Percentiles rank a stretch among this genome's conserved stretches.
phyloP scores from a whole-genome alignment of 306 rosid genomes.

The Gleditsia sinensis region DNA sequence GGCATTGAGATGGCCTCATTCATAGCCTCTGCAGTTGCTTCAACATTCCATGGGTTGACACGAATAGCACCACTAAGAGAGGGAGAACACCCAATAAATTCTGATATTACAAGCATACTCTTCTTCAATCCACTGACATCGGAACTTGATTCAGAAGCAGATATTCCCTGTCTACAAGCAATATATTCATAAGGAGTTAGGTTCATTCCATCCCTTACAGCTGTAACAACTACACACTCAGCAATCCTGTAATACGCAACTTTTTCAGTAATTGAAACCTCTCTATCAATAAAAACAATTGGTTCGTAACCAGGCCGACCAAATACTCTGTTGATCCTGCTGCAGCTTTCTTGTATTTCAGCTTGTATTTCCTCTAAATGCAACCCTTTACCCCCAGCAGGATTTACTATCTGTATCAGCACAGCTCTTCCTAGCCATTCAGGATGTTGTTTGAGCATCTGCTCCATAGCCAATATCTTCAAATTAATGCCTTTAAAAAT shows the following conservation, averaged over 20 bases:
- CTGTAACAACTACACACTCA: slow-evolving; percentile 84
- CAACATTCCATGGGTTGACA: slow-evolving; percentile 79
- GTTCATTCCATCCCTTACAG: slow-evolving; percentile 91
- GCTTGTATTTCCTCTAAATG: slow-evolving; percentile 55
- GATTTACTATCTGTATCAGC: slow-evolving; percentile 76
- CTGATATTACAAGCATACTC: slow-evolving; percentile 86
- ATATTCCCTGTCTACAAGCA: slow-evolving; percentile 74
- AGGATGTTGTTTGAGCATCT: slow-evolving; percentile 72
- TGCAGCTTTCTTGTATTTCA: slow-evolving; percentile 65
- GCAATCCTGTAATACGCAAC: slow-evolving; percentile 77
- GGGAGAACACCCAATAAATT: slow-evolving; percentile 86
- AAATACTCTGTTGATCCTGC: slow-evolving; percentile 60
- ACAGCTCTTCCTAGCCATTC: slow-evolving; percentile 78
- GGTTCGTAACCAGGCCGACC: slow-evolving; percentile 74
- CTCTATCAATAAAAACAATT: slow-evolving; percentile 56
- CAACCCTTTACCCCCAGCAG: slow-evolving; percentile 75
- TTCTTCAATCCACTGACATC: slow-evolving; percentile 55
- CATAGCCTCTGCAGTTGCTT: slow-evolving; percentile 77
- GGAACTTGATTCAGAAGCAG: slow-evolving; percentile 50
- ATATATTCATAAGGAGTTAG: slow-evolving; percentile 80
- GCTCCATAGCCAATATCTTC: slow-evolving; percentile 84
- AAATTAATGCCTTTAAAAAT: slow-evolving; percentile 78
- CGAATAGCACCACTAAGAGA: slow-evolving; percentile 89
- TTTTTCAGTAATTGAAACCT: slow-evolving; percentile 60
- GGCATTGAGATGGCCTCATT: slow-evolving; percentile 66